Base-by-base conservation (phyloP, 306 rosid species). In the Citrullus amarus region DNA sequence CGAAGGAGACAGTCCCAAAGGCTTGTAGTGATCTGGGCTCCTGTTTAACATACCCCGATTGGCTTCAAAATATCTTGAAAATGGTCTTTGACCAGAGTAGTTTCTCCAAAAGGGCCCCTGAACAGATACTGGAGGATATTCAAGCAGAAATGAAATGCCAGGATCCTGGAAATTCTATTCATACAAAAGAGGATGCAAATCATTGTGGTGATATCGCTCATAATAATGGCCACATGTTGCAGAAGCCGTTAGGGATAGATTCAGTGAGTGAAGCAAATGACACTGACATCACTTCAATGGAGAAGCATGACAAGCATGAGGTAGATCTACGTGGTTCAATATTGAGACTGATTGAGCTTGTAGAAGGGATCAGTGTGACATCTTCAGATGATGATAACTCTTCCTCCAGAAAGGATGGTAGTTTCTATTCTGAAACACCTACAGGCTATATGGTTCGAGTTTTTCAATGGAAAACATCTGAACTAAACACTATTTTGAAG, bases 401-500 rank as follows among this genome's bases (percentile, higher is more conserved):
- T 25, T 89, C 69, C 53, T 53, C 82, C 84, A 66, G 81, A 75
- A 82, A 80, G 80, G 87, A 82, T 55, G 82, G 81, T 25, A 79
- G 82, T 54, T 48, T 66, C 34, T 12, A 83, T 79, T 83, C 84
- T 32, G 98, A 84, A 81, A 71, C 83, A 83, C 82, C 93, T 36
- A 66, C 85, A 2, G 97, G 88, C 75, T 93, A 91, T 83, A 82
- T 86, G 85, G 93, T 81, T 16, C 98, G 96, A 73, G 90, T 90
- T 84, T 89, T 93, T 87, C 97, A 91, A 80, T 93, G 98, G 98
- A 93, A 93, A 85, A 81, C 82, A 75, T 91, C 90, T 63, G 98
- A 93, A 79, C 87, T 93, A 22, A 44, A 81, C 76, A 79, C 79
- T 61, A 85, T 86, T 85, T 72, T 91, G 55, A 90, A 86, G 82